Conservation (phyloP, 768 basidiomycete genomes). For the Mycena pura region DNA sequence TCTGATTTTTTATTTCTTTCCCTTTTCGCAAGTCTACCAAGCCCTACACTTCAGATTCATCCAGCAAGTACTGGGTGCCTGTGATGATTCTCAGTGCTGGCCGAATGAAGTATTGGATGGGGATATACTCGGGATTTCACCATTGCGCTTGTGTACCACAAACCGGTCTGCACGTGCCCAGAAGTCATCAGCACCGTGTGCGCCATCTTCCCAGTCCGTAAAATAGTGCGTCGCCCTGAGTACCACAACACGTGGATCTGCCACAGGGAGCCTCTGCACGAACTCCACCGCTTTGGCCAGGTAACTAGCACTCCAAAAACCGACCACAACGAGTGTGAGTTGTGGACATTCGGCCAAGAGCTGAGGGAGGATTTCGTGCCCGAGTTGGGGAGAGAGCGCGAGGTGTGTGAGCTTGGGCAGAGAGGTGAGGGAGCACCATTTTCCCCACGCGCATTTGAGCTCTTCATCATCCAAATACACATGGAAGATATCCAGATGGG, state of each 20-base stretch:
- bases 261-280: neutral
- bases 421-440: neutral
- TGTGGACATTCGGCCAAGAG: neutral
- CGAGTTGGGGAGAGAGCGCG: neutral
- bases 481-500: neutral
- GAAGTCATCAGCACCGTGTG: neutral
- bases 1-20: no score
- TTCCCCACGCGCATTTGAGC: neutral
- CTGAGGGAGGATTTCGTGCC: neutral
- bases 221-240: neutral
- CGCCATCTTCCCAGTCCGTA: neutral
- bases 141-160: neutral
- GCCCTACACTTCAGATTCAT: no score
- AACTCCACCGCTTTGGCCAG: neutral
- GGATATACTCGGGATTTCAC: neutral
- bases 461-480: neutral
- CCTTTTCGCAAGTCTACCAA: no score
- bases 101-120: neutral
- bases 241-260: conserved; percentile 1
- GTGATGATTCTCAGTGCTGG: no score
- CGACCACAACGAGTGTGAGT: neutral
- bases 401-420: conserved; percentile 8
- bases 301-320: neutral
- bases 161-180: neutral
- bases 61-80: no score